These are phyloP conservation scores for Camelina hispida DNA, from an alignment of 345 rosid species.

Conservation along the genomic window DNA sequence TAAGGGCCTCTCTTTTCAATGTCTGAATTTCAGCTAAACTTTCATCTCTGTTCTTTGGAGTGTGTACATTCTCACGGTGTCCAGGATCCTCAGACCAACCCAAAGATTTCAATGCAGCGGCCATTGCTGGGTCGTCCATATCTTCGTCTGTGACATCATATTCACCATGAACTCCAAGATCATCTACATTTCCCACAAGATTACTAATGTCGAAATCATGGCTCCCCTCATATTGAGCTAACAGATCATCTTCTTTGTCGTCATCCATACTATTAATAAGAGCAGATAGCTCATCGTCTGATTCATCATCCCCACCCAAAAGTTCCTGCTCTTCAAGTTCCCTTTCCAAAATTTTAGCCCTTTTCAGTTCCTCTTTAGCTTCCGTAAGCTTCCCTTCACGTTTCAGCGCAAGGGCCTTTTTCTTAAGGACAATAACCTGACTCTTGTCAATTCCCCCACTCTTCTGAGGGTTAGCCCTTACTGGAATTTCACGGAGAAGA, in stretches of 20 bases:
- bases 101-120: conserved; percentile 67
- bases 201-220: conserved; percentile 52
- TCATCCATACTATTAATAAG: conserved; percentile 63
- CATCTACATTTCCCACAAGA: conserved; percentile 57
- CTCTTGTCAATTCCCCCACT: conserved; percentile 58
- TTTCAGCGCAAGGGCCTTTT: conserved; percentile 78
- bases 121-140: conserved; percentile 81
- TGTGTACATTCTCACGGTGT: conserved; percentile 37
- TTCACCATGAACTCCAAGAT: conserved; percentile 57
- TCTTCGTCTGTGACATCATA: conserved; percentile 86
- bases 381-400: conserved; percentile 93
- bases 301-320: conserved; percentile 74
- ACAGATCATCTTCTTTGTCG: conserved; percentile 58
- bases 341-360: conserved; percentile 84
- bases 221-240: conserved; percentile 47
- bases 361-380: conserved; percentile 95
- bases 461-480: conserved; percentile 44
- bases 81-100: conserved; percentile 83
- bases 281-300: conserved; percentile 90
- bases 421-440: conserved; percentile 71
- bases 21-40: conserved; percentile 55
- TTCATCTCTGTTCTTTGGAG: conserved; percentile 51
- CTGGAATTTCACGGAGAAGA: conserved; percentile 65
- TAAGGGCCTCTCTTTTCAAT: conserved; percentile 70
- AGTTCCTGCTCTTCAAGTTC: conserved; percentile 89